Percentiles rank a stretch among this genome's conserved stretches.
These are phyloP conservation scores for Graphiopsis chlorocephala DNA, from an alignment of 2,329 filamentous ascomycete species.

Conservation along the genomic window DNA sequence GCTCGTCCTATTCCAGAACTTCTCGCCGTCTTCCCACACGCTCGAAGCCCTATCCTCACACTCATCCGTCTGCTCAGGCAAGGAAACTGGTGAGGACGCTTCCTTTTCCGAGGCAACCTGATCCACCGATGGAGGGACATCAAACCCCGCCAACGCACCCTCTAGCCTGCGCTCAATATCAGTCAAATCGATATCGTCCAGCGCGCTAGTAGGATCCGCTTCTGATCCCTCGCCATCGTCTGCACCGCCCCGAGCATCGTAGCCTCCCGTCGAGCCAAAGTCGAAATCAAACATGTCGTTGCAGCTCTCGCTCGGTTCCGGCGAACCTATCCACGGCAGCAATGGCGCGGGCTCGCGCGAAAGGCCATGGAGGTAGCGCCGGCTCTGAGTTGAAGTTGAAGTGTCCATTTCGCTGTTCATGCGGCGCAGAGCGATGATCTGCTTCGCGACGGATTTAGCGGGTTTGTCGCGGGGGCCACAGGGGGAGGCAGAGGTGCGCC, in stretches of 20 bases:
- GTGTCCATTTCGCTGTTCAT: conserved; percentile 43
- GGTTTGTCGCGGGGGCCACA: conserved; percentile 36
- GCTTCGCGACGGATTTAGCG: conserved; percentile 37
- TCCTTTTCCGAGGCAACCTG: not conserved
- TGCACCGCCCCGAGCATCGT: not conserved
- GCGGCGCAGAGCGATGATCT: conserved; percentile 40
- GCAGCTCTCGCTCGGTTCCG: conserved; percentile 18
- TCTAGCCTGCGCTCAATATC: conserved; percentile 25
- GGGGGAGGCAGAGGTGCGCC: conserved; percentile 20
- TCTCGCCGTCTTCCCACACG: conserved; percentile 37
- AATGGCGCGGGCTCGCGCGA: conserved; percentile 39
- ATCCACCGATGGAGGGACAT: conserved; percentile 13
- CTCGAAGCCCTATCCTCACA: conserved; percentile 36
- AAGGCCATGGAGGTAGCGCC: conserved; percentile 38
- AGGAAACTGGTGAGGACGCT: not conserved
- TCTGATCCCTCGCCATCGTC: not conserved
- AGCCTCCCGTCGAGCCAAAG: conserved; percentile 17
- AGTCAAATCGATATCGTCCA: conserved; percentile 28
- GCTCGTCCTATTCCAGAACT: conserved; percentile 26
- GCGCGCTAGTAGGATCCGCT: conserved; percentile 19
- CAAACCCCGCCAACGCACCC: conserved; percentile 28
- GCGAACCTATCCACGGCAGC: conserved; percentile 29
- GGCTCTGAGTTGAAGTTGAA: conserved; percentile 29
- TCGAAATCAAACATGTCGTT: conserved; percentile 29
- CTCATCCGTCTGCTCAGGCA: not conserved